A percentile compares a stretch with the other conserved stretches of the same genome.
phyloP scores from a whole-genome alignment of 495 filamentous ascomycete genomes.

The Hypoxylon fuscum region DNA sequence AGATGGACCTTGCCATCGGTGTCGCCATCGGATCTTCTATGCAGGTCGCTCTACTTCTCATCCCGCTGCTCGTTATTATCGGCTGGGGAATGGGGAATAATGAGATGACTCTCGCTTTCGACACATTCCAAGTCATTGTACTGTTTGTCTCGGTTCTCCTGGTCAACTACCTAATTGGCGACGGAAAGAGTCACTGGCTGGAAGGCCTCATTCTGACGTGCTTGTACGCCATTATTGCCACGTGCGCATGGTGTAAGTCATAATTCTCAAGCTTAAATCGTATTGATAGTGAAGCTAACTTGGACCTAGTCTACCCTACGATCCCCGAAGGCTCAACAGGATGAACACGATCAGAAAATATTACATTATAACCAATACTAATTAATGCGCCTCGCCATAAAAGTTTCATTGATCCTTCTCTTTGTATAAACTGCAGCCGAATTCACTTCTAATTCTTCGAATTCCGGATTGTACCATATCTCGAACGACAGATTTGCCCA shows the following conservation, averaged over 20 bases:
- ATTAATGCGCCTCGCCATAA: neutral
- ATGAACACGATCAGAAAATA: slow-evolving; percentile 6
- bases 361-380: neutral
- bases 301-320: slow-evolving; percentile 20
- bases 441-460: slow-evolving; percentile 1
- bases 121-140: slow-evolving; percentile 81
- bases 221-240: slow-evolving; percentile 78
- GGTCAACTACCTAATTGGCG: slow-evolving; percentile 83
- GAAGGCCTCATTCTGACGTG: slow-evolving; percentile 79
- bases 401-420: neutral
- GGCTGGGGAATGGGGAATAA: slow-evolving; percentile 80
- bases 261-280: neutral
- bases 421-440: neutral
- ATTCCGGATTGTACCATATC: neutral
- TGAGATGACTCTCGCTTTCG: slow-evolving; percentile 79
- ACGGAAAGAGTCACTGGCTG: slow-evolving; percentile 70
- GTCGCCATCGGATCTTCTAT: slow-evolving; percentile 86
- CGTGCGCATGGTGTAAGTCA: slow-evolving; percentile 61
- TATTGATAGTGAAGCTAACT: slow-evolving; percentile 7
- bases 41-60: slow-evolving; percentile 84
- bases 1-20: slow-evolving; percentile 88
- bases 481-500: neutral
- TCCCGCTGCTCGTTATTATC: slow-evolving; percentile 80
- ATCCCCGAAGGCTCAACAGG: slow-evolving; percentile 11
- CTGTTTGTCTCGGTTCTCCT: slow-evolving; percentile 81